A percentile compares a stretch with the other conserved stretches of the same genome.
These are phyloP conservation scores for Populus hybrid DNA, from an alignment of 441 rosid species.

Conservation along the genomic window DNA sequence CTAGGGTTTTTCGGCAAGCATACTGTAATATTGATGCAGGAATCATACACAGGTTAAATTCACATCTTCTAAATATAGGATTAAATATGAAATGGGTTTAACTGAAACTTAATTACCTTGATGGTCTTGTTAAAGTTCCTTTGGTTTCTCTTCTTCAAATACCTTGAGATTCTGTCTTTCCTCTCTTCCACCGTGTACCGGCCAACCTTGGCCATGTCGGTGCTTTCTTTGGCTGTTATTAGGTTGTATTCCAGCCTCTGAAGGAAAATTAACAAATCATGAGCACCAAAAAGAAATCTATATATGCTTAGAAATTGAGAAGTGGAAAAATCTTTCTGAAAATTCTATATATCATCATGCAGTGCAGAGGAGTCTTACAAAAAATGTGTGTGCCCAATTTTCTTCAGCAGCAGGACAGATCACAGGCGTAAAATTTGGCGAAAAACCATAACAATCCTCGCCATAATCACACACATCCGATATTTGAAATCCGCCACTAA, in stretches of 20 bases:
- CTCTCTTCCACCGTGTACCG: constrained; percentile 83
- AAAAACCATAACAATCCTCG: constrained; percentile 44
- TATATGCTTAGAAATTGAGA: not conserved
- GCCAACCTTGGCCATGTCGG: constrained; percentile 52
- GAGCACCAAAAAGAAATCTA: not conserved
- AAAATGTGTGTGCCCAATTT: constrained; percentile 36
- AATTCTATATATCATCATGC: not conserved
- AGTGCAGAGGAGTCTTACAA: not conserved
- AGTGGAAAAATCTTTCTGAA: not conserved
- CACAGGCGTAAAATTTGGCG: constrained; percentile 48
- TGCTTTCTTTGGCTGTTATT: constrained; percentile 22
- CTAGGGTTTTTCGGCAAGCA: constrained; percentile 89
- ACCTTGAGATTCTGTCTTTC: constrained; percentile 80
- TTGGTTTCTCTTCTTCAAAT: constrained; percentile 86
- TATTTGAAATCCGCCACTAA: constrained; percentile 30
- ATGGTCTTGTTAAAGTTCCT: constrained; percentile 95
- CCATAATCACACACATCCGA: constrained; percentile 38
- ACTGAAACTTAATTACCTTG: constrained; percentile 45
- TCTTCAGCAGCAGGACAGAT: constrained; percentile 31
- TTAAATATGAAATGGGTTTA: not conserved
- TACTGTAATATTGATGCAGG: constrained; percentile 38
- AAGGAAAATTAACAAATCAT: not conserved
- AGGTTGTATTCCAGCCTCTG: constrained; percentile 1
- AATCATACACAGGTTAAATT: not conserved
- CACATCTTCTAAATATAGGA: not conserved